A percentile compares a stretch with the other conserved stretches of the same genome.
These are phyloP conservation scores for Turnera subulata DNA, from an alignment of 345 rosid genomes.

Conservation along the genomic window DNA sequence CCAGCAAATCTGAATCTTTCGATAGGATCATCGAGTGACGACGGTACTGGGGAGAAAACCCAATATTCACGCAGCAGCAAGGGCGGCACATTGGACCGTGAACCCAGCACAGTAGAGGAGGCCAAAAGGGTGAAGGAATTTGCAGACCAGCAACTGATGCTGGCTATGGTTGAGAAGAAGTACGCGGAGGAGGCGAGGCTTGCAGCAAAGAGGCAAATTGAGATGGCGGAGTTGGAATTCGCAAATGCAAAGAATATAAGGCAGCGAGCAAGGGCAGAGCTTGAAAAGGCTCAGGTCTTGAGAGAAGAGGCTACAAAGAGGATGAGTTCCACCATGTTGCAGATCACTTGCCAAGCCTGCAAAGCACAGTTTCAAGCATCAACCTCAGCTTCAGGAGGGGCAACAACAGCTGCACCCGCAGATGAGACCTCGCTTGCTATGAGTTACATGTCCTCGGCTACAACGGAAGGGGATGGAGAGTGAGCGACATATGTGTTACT, in stretches of 20 bases:
- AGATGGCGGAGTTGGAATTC: constrained; percentile 74
- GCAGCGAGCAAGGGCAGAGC: constrained; percentile 64
- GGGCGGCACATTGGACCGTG: constrained; percentile 2
- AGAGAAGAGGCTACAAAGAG: constrained; percentile 67
- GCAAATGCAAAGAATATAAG: constrained; percentile 65
- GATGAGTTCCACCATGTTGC: constrained; percentile 57
- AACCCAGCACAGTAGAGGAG: constrained; percentile 13
- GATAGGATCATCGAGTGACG: constrained; percentile 40
- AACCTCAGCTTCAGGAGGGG: neutral
- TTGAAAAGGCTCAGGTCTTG: constrained; percentile 60
- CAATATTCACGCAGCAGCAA: neutral
- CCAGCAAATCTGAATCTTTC: constrained; percentile 63
- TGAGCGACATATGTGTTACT: neutral
- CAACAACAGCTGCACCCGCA: constrained; percentile 21
- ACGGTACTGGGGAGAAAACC: neutral
- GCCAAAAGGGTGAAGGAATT: constrained; percentile 44
- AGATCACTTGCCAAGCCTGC: constrained; percentile 72
- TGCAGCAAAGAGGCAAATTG: constrained; percentile 64
- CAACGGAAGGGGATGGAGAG: constrained; percentile 63
- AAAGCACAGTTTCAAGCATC: constrained; percentile 58
- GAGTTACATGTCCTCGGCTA: constrained; percentile 81
- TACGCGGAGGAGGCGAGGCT: constrained; percentile 69
- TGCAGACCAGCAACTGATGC: constrained; percentile 44
- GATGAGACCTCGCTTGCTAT: constrained; percentile 71
- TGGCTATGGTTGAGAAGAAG: constrained; percentile 58